phyloP scores from a whole-genome alignment of 2,329 filamentous ascomycete genomes.

The Pestalotiopsis sp. region DNA sequence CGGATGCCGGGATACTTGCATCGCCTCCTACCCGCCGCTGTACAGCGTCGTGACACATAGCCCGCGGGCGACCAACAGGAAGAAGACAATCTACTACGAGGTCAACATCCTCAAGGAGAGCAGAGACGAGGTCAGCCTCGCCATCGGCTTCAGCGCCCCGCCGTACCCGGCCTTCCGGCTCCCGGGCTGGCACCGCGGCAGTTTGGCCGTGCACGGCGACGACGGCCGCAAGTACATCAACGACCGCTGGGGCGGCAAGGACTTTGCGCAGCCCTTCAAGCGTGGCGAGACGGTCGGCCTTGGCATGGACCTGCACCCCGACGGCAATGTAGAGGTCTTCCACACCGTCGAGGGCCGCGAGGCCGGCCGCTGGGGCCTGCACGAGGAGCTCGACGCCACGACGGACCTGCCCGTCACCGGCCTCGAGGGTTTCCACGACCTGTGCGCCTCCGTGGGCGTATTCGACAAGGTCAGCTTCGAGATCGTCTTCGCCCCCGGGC shows the following conservation, averaged over 20 bases:
- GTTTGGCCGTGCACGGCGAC: constrained; percentile 77
- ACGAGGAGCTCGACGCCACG: constrained; percentile 72
- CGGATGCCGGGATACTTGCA: constrained; percentile 60
- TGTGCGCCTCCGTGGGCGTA: constrained; percentile 72
- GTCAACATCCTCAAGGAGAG: constrained; percentile 57
- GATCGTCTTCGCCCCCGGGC: constrained; percentile 60
- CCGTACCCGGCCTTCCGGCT: constrained; percentile 79
- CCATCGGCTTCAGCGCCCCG: constrained; percentile 71
- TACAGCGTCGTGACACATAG: constrained; percentile 66
- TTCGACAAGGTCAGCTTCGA: constrained; percentile 73
- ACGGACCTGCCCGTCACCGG: constrained; percentile 66
- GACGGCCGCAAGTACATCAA: constrained; percentile 79
- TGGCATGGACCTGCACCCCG: constrained; percentile 64
- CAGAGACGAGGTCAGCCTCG: constrained; percentile 52
- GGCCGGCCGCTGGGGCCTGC: constrained; percentile 69
- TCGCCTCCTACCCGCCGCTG: constrained; percentile 70
- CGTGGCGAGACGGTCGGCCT: constrained; percentile 70
- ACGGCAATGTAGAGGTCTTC: constrained; percentile 59
- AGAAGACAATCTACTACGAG: constrained; percentile 72
- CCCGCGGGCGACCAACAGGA: constrained; percentile 46
- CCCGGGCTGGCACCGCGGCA: constrained; percentile 80
- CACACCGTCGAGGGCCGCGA: constrained; percentile 69
- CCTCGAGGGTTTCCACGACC: constrained; percentile 71
- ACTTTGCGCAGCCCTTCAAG: constrained; percentile 68
- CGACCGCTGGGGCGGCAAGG: constrained; percentile 72